A percentile compares a stretch with the other conserved stretches of the same genome.
Conservation (phyloP, 2,329 filamentous ascomycete species). For the Sporothrix brunneoviolacea region DNA sequence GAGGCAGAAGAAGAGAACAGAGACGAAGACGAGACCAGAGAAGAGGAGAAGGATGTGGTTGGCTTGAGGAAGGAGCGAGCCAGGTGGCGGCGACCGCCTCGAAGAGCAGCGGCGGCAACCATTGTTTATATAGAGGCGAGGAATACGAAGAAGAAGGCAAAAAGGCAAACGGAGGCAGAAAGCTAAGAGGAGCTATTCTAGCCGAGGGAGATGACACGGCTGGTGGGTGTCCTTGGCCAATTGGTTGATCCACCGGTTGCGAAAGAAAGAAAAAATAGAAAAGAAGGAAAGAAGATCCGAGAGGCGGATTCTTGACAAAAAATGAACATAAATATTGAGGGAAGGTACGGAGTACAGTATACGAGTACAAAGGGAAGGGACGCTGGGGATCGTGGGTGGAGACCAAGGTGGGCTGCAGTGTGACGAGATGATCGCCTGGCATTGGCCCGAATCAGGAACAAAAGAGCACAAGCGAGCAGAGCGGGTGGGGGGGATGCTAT, state of each 20-base stretch:
- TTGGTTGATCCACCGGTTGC: background rate
- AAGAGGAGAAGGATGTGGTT: background rate
- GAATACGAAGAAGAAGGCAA: background rate
- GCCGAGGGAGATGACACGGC: slow-evolving; percentile 1
- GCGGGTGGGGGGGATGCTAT: background rate
- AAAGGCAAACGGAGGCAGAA: background rate
- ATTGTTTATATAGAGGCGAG: slow-evolving; percentile 14
- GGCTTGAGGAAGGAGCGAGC: slow-evolving; percentile 9
- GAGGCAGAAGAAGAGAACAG: background rate
- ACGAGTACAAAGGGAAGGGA: slow-evolving; percentile 2
- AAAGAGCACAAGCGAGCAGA: background rate
- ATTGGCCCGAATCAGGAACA: background rate
- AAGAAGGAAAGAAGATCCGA: background rate
- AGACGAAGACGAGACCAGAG: background rate
- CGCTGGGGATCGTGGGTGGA: background rate
- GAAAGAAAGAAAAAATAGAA: background rate
- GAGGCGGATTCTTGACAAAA: background rate
- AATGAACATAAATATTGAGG: slow-evolving; percentile 5
- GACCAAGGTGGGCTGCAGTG: background rate
- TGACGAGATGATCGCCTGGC: slow-evolving; percentile 2
- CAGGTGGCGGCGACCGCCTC: slow-evolving; percentile 11
- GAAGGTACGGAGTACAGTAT: background rate
- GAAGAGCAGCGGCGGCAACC: slow-evolving; percentile 14
- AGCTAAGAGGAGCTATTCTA: slow-evolving; percentile 12
- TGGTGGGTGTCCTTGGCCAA: background rate